A percentile compares a stretch with the other conserved stretches of the same genome.
Evolutionary conservation across 1,139 yeast genomes (phyloP).

Genomic region (Citeromyces hawaiiensis): DNA sequence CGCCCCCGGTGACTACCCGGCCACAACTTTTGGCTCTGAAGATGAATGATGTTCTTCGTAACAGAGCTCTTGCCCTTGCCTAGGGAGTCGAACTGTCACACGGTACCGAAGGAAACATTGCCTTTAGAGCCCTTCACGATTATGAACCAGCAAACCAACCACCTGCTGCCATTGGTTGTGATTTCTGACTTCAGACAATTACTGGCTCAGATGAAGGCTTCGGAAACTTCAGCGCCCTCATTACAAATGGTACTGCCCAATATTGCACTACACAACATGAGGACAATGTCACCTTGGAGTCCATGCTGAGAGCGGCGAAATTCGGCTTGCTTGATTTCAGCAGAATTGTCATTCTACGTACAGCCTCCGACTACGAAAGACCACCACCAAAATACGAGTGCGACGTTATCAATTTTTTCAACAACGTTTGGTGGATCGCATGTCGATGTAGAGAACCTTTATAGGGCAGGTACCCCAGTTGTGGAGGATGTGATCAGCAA

Average conservation of each 20-base stretch:
- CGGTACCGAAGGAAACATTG: slow-evolving; percentile 29
- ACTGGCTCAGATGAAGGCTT: slow-evolving; percentile 40
- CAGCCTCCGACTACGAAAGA: slow-evolving; percentile 49
- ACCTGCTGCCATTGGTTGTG: slow-evolving; percentile 42
- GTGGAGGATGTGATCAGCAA: slow-evolving; percentile 36
- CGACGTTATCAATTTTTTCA: slow-evolving; percentile 36
- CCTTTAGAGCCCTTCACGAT: slow-evolving; percentile 32
- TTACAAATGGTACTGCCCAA: slow-evolving; percentile 46
- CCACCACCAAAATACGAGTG: slow-evolving; percentile 33
- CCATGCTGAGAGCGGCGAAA: slow-evolving; percentile 38
- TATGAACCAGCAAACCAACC: slow-evolving; percentile 33
- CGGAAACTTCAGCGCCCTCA: slow-evolving; percentile 28
- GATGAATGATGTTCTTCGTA: slow-evolving; percentile 43
- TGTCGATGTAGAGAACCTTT: slow-evolving; percentile 38
- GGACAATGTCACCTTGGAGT: slow-evolving; percentile 55
- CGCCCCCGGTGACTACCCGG: slow-evolving; percentile 42
- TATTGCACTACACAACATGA: slow-evolving; percentile 60
- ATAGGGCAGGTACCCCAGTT: slow-evolving; percentile 40
- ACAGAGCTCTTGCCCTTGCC: slow-evolving; percentile 44
- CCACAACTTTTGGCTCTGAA: slow-evolving; percentile 50
- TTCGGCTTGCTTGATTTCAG: slow-evolving; percentile 42
- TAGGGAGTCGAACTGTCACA: slow-evolving; percentile 26
- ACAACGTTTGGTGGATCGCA: slow-evolving; percentile 35
- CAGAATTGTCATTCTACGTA: slow-evolving; percentile 48
- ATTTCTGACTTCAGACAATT: slow-evolving; percentile 48